Evolutionary conservation across 148 eudicot genomes (phyloP).

Genomic region (Camellia japonica): DNA sequence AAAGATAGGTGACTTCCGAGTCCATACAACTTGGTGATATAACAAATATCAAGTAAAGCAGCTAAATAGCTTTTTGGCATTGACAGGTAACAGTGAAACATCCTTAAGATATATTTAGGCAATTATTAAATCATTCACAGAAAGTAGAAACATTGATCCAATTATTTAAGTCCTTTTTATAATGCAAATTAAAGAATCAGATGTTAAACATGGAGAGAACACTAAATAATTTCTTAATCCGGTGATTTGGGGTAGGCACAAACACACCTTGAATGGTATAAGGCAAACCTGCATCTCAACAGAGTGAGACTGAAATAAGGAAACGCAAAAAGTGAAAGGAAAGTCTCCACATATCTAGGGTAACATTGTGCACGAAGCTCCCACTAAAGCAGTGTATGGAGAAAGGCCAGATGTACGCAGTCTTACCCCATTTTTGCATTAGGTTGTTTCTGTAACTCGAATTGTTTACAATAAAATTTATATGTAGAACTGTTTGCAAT

Average conservation of each 20-base stretch:
- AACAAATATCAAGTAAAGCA: background rate
- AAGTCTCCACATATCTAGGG: background rate
- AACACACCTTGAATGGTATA: background rate
- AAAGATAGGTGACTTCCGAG: background rate
- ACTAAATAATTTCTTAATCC: background rate
- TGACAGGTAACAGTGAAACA: background rate
- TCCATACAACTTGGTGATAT: background rate
- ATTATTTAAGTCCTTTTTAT: background rate
- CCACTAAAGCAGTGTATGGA: no score
- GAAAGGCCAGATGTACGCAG: no score
- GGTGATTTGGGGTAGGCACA: background rate
- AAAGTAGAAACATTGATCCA: background rate
- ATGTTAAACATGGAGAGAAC: background rate
- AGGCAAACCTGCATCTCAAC: background rate
- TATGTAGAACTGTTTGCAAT: background rate
- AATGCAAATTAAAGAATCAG: background rate
- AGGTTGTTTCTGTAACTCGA: no score
- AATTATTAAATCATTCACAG: background rate
- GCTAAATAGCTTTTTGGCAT: background rate
- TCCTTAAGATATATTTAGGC: background rate
- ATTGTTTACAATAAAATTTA: no score
- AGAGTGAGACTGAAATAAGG: background rate
- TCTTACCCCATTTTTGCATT: no score
- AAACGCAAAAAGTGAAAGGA: background rate
- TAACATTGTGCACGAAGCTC: no score